These are phyloP conservation scores for Selaginella moellendorffii DNA, from an alignment of 75 land plant species.

Conservation along the genomic window DNA sequence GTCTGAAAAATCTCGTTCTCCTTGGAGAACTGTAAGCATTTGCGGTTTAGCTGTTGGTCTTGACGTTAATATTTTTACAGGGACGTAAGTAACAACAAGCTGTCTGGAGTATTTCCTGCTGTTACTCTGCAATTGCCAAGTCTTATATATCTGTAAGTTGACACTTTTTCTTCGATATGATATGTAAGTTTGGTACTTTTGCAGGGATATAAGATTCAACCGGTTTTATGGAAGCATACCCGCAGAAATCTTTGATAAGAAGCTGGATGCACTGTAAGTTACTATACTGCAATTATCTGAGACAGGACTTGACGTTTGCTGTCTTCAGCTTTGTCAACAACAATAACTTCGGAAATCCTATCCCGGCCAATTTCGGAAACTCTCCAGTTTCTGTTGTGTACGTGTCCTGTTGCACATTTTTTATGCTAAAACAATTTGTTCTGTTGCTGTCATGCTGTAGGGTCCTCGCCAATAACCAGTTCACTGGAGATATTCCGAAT, in stretches of 20 bases:
- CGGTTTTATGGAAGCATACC: slow-evolving; percentile 45
- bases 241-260: slow-evolving; percentile 38
- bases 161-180: not conserved
- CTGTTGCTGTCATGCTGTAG: not conserved
- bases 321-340: slow-evolving; percentile 53
- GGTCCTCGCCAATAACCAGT: slow-evolving; percentile 61
- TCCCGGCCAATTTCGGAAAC: slow-evolving; percentile 59
- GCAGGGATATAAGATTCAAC: slow-evolving; percentile 65
- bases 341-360: slow-evolving; percentile 39
- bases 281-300: not conserved
- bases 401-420: not conserved
- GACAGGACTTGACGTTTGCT: not conserved
- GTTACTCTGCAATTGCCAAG: not conserved
- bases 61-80: not conserved
- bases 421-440: not conserved
- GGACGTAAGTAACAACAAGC: slow-evolving; percentile 76
- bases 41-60: not conserved
- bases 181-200: not conserved
- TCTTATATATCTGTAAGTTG: slow-evolving; percentile 14
- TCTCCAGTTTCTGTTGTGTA: slow-evolving; percentile 64
- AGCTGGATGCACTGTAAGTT: slow-evolving; percentile 44
- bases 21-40: not conserved
- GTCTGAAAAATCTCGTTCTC: not conserved
- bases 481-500: slow-evolving; percentile 48
- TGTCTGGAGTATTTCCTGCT: slow-evolving; percentile 27